Evolutionary conservation across 169 alveolate species (phyloP), one percentile per base, ranked within the genome.

Genomic region (Neospora caninum): DNA sequence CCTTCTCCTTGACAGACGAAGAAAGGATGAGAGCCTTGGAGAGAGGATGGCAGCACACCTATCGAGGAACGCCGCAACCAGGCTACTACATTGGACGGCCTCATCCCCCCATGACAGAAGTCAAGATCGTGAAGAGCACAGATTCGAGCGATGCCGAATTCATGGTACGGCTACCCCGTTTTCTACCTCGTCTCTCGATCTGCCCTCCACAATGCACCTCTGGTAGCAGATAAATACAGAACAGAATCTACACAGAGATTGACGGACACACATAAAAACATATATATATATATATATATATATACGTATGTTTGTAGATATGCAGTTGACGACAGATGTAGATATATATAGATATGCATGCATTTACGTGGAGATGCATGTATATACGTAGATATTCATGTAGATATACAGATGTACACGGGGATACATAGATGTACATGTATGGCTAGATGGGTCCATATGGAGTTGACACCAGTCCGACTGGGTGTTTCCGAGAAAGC

Each of bases 81-180:
- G 97, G 97, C 36, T 94, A 91, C 73, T 96, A 91, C 91, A 96
- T 96, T 45, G 97, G 97, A 4, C 70, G 97, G 38, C 95, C 97
- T 38, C 94, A 94, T 31, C 53, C 64, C n/a, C 95, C 95, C 10
- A 64, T 92, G 42, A 92, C 97, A 1, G 97, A 93, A 86, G 45
- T 93, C 54, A 9, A 31, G 41, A 86, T 96, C 18, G 97, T 96
- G 45, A 94, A 84, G 36, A 91, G 96, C 53, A 92, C 91, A 36
- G 96, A 96, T 16, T 31, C 83, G 18, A 41, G 39, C 54, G 45
- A 92, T 7, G 73, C 80, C n/a, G 84, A 82, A 7, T 93, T 38
- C 88, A 80, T 96, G 88, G 94, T 96, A 54, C 54, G 89, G 64
- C 64, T 18, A 18, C 18, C 64, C 7, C 27, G 25, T 64, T 7